Base-by-base conservation (phyloP, 2,329 filamentous ascomycete genomes). In the Fusarium avenaceum region DNA sequence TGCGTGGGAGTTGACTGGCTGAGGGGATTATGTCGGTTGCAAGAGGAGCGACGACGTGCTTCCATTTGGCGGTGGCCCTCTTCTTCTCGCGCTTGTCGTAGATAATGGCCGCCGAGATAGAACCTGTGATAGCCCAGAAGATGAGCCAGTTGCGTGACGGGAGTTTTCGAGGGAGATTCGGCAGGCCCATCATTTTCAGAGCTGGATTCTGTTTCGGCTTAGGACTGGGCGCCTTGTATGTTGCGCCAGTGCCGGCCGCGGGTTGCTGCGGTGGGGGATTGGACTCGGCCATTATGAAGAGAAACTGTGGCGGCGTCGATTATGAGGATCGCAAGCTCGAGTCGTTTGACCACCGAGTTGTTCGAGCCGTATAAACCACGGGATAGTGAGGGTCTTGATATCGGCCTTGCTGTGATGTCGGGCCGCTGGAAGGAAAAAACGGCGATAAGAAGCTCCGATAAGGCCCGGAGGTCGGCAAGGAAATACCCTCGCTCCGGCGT, bases 111-210 rank as follows among this genome's bases (percentile, higher is more conserved):
- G 88, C 89, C 7, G 92, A 89, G 76, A 97, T 91, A 46, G 92
- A 88, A 53, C 90, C 90, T 13, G 91, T 90, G 56, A 98, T 79
- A 46, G 91, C 85, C 80, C 94, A 89, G 82, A 99, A 99, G 75
- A 99, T 97, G 81, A 96, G 89, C 96, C 96, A 99, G 79, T 98
- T 98, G 65, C 96, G 92, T 19, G 95, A 98, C 9, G 96, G 96
- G 19, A 99, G 88, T 79, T 89, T 93, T 72, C 90, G 86, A 62
- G 92, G 91, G 64, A 97, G 87, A 71, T 90, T 92, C 50, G 95
- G 95, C 60, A 99, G 83, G 58, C 95, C 95, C 82, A 96, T 89
- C 86, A 92, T 92, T 67, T 87, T 88, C 74, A 93, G 87, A 54
- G 89, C 91, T 43, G 90, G 91, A 80, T 95, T 95, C 49, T 86